Percentiles rank a stretch among this genome's conserved stretches.
These are phyloP conservation scores for Cardiospermum halicacabum DNA, from an alignment of 345 rosid species.

Conservation along the genomic window DNA sequence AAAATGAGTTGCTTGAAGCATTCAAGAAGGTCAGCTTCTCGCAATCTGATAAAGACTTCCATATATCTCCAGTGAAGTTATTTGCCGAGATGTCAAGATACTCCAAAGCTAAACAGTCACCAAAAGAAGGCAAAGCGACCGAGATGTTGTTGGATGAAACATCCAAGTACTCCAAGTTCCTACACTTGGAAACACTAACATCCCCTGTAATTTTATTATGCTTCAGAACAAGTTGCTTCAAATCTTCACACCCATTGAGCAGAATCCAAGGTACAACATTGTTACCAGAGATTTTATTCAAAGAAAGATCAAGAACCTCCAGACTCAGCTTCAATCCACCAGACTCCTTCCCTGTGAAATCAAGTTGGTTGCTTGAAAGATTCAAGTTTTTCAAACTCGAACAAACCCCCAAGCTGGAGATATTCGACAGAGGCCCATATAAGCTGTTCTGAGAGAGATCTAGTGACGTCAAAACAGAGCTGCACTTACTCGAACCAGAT, in stretches of 20 bases:
- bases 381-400: conserved; percentile 46
- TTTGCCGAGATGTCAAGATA: conserved; percentile 77
- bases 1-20: conserved; percentile 56
- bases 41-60: conserved; percentile 50
- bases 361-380: conserved; percentile 58
- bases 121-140: conserved; percentile 40
- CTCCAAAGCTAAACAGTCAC: conserved; percentile 59
- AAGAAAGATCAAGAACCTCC: conserved; percentile 73
- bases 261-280: conserved; percentile 49
- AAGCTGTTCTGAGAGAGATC: conserved; percentile 74
- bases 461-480: conserved; percentile 46
- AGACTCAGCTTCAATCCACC: conserved; percentile 49
- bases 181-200: conserved; percentile 59
- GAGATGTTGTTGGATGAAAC: conserved; percentile 77
- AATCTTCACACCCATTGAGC: conserved; percentile 52
- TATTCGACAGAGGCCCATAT: conserved; percentile 51
- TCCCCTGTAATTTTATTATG: conserved; percentile 73
- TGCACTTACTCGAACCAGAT: conserved; percentile 58
- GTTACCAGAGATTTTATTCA: conserved; percentile 46
- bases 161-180: conserved; percentile 53
- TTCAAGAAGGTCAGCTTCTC: conserved; percentile 54
- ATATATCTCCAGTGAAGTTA: conserved; percentile 57
- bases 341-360: conserved; percentile 33
- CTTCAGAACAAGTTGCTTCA: conserved; percentile 44
- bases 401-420: conserved; percentile 52